Base-by-base conservation (phyloP, 2,329 filamentous ascomycete species). In the Aspergillus spinulosporus region DNA sequence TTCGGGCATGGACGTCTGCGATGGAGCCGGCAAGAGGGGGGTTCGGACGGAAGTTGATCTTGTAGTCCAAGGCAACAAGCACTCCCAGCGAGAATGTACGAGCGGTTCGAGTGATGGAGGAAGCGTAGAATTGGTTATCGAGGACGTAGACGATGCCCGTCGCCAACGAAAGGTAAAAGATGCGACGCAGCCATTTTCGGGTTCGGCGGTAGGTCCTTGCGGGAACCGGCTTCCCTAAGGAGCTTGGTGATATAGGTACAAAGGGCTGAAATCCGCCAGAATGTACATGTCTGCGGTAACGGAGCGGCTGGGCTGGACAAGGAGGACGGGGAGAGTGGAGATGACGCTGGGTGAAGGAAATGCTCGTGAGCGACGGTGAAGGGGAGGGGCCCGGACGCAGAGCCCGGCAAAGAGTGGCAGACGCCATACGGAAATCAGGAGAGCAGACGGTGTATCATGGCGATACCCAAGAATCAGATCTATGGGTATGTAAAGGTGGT, bases 1-100 rank as follows among this genome's bases (percentile, higher is more conserved):
- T 96, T 59, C 94, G 87, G 37, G 82, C 78, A 74, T 99, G 94
- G 49, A 97, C 77, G 57, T 91, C 89, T 42, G 84, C 81, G 40
- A 96, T 85, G 15, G 85, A 87, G 49, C 87, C 84, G 26, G 88
- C 90, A 48, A 87, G 82, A 54, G 87, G 82, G 5, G 93, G 92
- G 62, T 91, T 78, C 5, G 89, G 82, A 4, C 90, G 85, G 74
- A 99, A 99, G 75, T 99, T 97, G 73, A 97, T 80, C 77, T 97
- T 97, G 80, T 99, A 97, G 77, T 99, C 94, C 26, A 92, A 68
- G 0, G 92, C 93, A 12, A 96, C 89, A 46, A 92, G 69, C 8
- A 96, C 77, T 5, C 92, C 93, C 2, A 85, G 85, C 40, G 82
- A 81, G 72, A 97, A 96, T 0, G 94, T 97, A 42, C 88, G 88